Percentiles rank a stretch among this genome's conserved stretches.
Conservation (phyloP, 2,329 filamentous ascomycete species). For the Trichophyton equinum region DNA sequence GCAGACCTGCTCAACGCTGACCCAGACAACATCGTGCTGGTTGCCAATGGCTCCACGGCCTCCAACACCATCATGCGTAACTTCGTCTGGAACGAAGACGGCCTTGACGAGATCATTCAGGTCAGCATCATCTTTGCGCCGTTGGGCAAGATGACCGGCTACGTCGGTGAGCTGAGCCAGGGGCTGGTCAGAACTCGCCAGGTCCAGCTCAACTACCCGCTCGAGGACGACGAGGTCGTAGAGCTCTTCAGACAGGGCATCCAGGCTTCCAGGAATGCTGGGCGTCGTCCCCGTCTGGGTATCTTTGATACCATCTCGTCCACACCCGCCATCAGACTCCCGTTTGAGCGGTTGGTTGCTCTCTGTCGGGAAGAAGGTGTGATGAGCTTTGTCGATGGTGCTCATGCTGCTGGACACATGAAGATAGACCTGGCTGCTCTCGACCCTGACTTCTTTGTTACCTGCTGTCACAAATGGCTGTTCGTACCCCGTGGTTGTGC, state of each 20-base stretch:
- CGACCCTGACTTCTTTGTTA: slow-evolving; percentile 75
- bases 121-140: slow-evolving; percentile 70
- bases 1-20: slow-evolving; percentile 55
- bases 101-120: slow-evolving; percentile 55
- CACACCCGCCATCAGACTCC: slow-evolving; percentile 64
- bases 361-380: slow-evolving; percentile 56
- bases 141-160: slow-evolving; percentile 61
- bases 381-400: slow-evolving; percentile 67
- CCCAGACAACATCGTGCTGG: slow-evolving; percentile 56
- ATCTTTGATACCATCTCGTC: slow-evolving; percentile 76
- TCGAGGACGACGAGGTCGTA: slow-evolving; percentile 57
- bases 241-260: slow-evolving; percentile 49
- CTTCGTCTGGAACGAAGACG: slow-evolving; percentile 50
- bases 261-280: slow-evolving; percentile 39
- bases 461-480: slow-evolving; percentile 88
- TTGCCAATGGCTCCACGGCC: slow-evolving; percentile 63
- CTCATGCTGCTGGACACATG: slow-evolving; percentile 73
- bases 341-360: slow-evolving; percentile 55
- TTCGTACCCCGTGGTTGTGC: slow-evolving; percentile 67
- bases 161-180: slow-evolving; percentile 53
- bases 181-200: slow-evolving; percentile 31
- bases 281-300: slow-evolving; percentile 53
- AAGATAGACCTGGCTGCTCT: slow-evolving; percentile 52
- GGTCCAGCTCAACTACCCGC: slow-evolving; percentile 55
- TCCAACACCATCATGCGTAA: slow-evolving; percentile 65